Evolutionary conservation across 176 grass and related monocot species (phyloP).

Genomic region (Triticum aestivum): DNA sequence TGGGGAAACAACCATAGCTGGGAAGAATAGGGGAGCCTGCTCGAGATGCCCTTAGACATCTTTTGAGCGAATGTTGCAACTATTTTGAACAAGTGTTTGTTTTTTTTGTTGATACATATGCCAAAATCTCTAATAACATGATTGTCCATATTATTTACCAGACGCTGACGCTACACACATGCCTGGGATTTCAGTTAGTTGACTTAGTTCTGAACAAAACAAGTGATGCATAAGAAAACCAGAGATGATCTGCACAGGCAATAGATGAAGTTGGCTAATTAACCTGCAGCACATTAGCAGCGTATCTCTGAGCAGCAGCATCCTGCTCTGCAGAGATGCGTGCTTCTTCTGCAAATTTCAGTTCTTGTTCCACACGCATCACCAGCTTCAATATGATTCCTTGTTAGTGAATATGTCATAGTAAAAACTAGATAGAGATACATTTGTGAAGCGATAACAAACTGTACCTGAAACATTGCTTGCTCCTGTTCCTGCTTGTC

Average conservation of each 20-base stretch:
- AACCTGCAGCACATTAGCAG: slow-evolving; percentile 88
- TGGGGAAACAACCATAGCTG: slow-evolving; percentile 14
- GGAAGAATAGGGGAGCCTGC: neutral
- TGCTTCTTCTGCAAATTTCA: slow-evolving; percentile 96
- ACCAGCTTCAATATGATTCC: slow-evolving; percentile 58
- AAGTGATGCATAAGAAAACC: slow-evolving; percentile 6
- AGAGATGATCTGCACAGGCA: neutral
- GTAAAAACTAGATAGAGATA: slow-evolving; percentile 1
- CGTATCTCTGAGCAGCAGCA: slow-evolving; percentile 87
- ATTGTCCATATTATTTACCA: neutral
- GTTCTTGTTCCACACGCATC: slow-evolving; percentile 98
- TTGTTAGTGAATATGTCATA: slow-evolving; percentile 25
- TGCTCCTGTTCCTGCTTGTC: slow-evolving; percentile 98
- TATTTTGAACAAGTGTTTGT: neutral
- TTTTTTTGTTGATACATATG: neutral
- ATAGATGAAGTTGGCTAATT: slow-evolving; percentile 32
- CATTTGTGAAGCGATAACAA: slow-evolving; percentile 8
- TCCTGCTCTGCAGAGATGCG: slow-evolving; percentile 96
- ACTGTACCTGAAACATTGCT: slow-evolving; percentile 87
- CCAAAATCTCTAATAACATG: neutral
- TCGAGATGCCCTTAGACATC: neutral
- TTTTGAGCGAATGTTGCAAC: neutral
- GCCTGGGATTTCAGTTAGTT: slow-evolving; percentile 13
- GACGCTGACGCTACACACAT: neutral
- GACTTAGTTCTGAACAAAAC: slow-evolving; percentile 13